Conservation (phyloP, 148 eudicot species). For the Cornus florida region DNA sequence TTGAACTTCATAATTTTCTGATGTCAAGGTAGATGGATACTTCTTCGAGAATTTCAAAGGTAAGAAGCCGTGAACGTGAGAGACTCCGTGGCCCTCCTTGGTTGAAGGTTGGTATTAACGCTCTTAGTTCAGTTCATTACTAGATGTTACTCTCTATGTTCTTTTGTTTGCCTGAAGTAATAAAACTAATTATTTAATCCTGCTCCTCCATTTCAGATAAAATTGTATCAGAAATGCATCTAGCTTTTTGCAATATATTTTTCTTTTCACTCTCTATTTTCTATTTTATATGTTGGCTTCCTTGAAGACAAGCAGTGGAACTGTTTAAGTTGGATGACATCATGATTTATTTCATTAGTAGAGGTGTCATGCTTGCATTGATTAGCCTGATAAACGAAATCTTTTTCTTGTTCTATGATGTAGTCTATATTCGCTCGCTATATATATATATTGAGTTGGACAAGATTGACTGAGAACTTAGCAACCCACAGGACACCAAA, state of each 20-base stretch:
- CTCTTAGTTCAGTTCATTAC: neutral
- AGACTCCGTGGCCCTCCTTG: constrained; percentile 97
- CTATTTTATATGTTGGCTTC: neutral
- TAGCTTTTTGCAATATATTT: neutral
- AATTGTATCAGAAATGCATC: neutral
- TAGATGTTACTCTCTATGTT: neutral
- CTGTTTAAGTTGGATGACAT: neutral
- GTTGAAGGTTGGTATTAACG: constrained; percentile 63
- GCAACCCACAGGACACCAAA: neutral
- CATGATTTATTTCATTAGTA: neutral
- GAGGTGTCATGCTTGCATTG: neutral
- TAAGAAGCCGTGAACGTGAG: constrained; percentile 93
- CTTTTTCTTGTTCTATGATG: neutral
- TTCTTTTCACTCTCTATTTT: neutral
- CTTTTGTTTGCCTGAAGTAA: constrained; percentile 10
- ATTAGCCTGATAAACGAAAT: neutral
- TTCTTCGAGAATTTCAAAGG: constrained; percentile 92
- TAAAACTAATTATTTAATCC: neutral
- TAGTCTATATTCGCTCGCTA: neutral
- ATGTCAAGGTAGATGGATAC: constrained; percentile 97
- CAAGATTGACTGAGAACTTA: neutral
- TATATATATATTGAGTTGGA: neutral
- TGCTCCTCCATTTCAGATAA: neutral
- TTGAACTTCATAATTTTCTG: constrained; percentile 18
- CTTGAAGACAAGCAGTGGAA: neutral